Evolutionary conservation across 352 stramenopile species (phyloP).

Genomic region (Pythium insidiosum): DNA sequence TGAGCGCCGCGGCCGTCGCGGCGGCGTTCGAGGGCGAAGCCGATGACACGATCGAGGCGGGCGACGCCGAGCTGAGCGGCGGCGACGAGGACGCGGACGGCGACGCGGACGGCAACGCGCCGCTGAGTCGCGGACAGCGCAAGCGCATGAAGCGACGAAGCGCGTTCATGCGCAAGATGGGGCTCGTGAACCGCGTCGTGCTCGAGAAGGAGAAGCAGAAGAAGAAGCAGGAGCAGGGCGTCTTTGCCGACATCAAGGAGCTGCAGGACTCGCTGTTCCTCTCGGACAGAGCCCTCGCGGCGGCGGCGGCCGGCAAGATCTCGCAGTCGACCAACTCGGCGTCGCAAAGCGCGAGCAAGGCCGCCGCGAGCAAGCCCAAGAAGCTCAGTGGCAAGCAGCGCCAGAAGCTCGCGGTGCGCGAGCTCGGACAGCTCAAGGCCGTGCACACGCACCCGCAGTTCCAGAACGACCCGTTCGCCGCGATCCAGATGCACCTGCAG

Average conservation of each 20-base stretch:
- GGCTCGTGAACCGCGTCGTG: constrained; percentile 60
- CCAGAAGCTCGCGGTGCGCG: constrained; percentile 75
- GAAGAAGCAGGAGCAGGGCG: constrained; percentile 40
- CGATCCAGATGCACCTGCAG: constrained; percentile 82
- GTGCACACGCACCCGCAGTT: constrained; percentile 81
- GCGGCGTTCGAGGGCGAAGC: constrained; percentile 48
- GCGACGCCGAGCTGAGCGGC: constrained; percentile 8
- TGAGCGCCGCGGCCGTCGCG: constrained; percentile 46
- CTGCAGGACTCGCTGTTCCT: constrained; percentile 68
- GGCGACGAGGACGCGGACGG: constrained; percentile 27
- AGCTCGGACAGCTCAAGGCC: constrained; percentile 77
- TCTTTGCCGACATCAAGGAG: constrained; percentile 64
- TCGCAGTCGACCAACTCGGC: constrained; percentile 17
- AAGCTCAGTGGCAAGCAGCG: constrained; percentile 72
- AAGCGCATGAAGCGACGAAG: constrained; percentile 76
- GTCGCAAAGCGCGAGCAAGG: constrained; percentile 6
- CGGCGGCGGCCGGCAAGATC: constrained; percentile 11
- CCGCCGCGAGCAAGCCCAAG: constrained; percentile 17
- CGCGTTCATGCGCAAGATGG: constrained; percentile 85
- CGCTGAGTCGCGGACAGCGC: constrained; percentile 70
- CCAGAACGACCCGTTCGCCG: constrained; percentile 74
- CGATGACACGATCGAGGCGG: constrained; percentile 11
- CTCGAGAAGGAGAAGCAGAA: constrained; percentile 36
- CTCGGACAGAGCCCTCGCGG: constrained; percentile 28
- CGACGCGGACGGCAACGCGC: constrained; percentile 15